Evolutionary conservation across 306 rosid species (phyloP).

Genomic region (Lablab purpureus): DNA sequence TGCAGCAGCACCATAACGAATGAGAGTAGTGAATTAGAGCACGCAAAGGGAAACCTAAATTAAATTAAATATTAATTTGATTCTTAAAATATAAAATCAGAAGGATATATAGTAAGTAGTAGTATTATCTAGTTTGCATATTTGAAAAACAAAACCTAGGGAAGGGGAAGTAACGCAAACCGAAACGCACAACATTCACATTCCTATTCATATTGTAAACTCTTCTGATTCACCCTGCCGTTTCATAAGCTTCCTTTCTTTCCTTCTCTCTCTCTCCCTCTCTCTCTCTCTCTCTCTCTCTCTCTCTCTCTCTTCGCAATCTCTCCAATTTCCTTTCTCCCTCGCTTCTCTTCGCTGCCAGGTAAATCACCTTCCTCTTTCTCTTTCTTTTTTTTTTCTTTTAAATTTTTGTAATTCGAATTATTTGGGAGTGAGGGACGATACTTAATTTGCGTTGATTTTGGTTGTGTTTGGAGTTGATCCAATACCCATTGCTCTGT

Average conservation of each 20-base stretch:
- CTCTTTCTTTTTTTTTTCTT: not conserved
- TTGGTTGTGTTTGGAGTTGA: conserved; percentile 21
- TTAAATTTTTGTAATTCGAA: conserved; percentile 24
- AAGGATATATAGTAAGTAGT: not conserved
- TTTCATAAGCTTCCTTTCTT: not conserved
- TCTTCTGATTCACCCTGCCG: conserved; percentile 26
- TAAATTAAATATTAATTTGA: not conserved
- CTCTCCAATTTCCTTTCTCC: conserved; percentile 36
- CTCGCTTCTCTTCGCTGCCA: conserved; percentile 34
- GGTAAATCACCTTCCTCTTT: conserved; percentile 50
- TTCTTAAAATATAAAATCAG: not conserved
- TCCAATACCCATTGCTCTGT: conserved; percentile 46
- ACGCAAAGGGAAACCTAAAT: conserved; percentile 12
- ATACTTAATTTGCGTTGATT: conserved; percentile 40
- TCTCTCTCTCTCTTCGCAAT: conserved; percentile 16
- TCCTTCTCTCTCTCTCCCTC: conserved; percentile 30
- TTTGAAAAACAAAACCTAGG: not conserved
- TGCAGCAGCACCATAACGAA: not conserved
- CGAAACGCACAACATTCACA: conserved; percentile 20
- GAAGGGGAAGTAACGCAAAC: conserved; percentile 26
- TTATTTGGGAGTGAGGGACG: conserved; percentile 31
- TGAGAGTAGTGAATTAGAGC: conserved; percentile 11
- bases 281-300: conserved; percentile 20
- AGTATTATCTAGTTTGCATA: not conserved
- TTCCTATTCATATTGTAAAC: conserved; percentile 23